phyloP scores from a whole-genome alignment of 225 moss, liverwort and hornwort genomes.

The Antitrichia curtipendula region DNA sequence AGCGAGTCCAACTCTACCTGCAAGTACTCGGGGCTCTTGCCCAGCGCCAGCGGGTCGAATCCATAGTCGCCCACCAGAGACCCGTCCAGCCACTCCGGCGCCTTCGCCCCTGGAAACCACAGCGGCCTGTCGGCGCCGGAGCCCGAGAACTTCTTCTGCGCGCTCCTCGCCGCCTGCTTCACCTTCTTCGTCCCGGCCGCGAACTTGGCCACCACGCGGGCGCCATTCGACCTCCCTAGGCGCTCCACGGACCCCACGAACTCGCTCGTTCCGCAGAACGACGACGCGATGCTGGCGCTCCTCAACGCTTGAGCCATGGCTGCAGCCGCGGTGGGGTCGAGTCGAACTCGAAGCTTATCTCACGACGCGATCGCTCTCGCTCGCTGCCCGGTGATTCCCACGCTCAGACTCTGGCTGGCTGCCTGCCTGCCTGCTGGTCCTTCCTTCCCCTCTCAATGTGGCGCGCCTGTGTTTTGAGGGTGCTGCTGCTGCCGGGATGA shows the following conservation, averaged over 20 bases:
- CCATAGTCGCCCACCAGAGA: slow-evolving; percentile 80
- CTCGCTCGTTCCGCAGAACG: slow-evolving; percentile 28
- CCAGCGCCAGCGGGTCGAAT: slow-evolving; percentile 75
- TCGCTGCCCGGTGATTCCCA: not conserved
- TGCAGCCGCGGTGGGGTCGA: not conserved
- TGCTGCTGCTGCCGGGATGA: not conserved
- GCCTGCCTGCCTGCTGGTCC: not conserved
- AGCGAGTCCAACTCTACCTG: slow-evolving; percentile 84
- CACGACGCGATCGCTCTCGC: not conserved
- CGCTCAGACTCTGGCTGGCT: not conserved
- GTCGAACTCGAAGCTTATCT: not conserved
- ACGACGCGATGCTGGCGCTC: slow-evolving; percentile 29
- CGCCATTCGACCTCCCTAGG: slow-evolving; percentile 41
- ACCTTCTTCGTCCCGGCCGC: slow-evolving; percentile 15
- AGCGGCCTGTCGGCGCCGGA: slow-evolving; percentile 38
- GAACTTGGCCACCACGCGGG: slow-evolving; percentile 38
- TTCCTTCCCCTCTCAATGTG: not conserved
- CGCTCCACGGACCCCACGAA: slow-evolving; percentile 45
- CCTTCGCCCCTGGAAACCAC: slow-evolving; percentile 95
- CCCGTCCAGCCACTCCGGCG: slow-evolving; percentile 84
- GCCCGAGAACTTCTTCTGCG: slow-evolving; percentile 16
- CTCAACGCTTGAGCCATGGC: slow-evolving; percentile 44
- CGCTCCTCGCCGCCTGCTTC: slow-evolving; percentile 10
- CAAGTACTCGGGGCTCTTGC: slow-evolving; percentile 92
- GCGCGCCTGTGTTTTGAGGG: slow-evolving; percentile 1